Evolutionary conservation across 495 filamentous ascomycete genomes (phyloP).

Genomic region (Penicillium malachiteum): DNA sequence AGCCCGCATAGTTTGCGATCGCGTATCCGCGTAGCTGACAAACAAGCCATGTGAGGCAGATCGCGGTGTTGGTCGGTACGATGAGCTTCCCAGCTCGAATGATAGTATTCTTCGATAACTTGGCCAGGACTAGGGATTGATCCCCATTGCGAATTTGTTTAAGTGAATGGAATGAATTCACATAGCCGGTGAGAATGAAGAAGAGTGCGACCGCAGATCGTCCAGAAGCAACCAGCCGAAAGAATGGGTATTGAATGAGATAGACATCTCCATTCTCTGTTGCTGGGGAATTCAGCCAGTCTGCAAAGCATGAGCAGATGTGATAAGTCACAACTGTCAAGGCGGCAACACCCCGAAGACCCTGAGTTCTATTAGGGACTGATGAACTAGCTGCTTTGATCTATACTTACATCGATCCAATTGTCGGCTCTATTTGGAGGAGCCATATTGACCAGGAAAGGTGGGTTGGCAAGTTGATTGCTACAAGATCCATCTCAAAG

Average conservation of each 20-base stretch:
- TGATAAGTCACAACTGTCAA: conserved; percentile 15
- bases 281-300: conserved; percentile 17
- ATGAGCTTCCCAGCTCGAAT: conserved; percentile 9
- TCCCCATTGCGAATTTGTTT: conserved; percentile 12
- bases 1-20: conserved; percentile 8
- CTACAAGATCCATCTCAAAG: neutral
- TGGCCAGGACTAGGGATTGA: neutral
- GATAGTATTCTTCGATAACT: conserved; percentile 9
- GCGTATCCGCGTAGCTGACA: conserved; percentile 12
- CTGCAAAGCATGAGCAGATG: conserved; percentile 15
- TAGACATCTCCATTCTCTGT: conserved; percentile 3
- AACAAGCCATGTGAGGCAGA: conserved; percentile 8
- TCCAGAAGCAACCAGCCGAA: conserved; percentile 11
- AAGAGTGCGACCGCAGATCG: conserved; percentile 12
- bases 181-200: conserved; percentile 17
- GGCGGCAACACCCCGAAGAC: conserved; percentile 12
- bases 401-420: conserved; percentile 14
- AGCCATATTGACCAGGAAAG: neutral
- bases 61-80: conserved; percentile 8
- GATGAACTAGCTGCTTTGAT: neutral
- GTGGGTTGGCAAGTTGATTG: neutral
- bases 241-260: conserved; percentile 14
- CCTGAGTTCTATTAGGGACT: neutral
- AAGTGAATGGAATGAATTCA: conserved; percentile 10
- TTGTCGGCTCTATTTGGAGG: conserved; percentile 8